phyloP scores from a whole-genome alignment of 2,329 filamentous ascomycete species.

The Emergomyces orientalis region DNA sequence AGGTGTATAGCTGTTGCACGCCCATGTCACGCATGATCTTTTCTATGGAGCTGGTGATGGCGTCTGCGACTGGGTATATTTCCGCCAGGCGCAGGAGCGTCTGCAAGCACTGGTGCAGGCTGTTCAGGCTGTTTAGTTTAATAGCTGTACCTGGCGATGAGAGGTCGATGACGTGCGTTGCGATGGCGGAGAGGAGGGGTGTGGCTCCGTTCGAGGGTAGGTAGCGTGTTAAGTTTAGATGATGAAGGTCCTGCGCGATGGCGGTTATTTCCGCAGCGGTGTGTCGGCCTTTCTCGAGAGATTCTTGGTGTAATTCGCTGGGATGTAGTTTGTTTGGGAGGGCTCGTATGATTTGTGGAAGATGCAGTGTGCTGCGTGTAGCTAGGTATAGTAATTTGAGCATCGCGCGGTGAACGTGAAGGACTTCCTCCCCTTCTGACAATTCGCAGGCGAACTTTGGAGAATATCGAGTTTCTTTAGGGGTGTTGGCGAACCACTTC shows the following conservation, averaged over 20 bases:
- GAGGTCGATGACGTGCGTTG: slow-evolving; percentile 86
- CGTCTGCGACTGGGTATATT: slow-evolving; percentile 85
- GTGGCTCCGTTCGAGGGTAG: slow-evolving; percentile 86
- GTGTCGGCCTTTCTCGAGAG: slow-evolving; percentile 69
- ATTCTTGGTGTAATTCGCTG: slow-evolving; percentile 69
- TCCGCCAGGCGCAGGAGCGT: slow-evolving; percentile 81
- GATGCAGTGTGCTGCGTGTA: slow-evolving; percentile 79
- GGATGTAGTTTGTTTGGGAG: slow-evolving; percentile 49
- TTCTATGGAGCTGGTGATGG: slow-evolving; percentile 85
- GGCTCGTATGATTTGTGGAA: slow-evolving; percentile 78
- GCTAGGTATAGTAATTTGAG: slow-evolving; percentile 92
- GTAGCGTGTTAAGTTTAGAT: slow-evolving; percentile 62
- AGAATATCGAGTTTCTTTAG: slow-evolving; percentile 60
- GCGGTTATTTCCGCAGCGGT: slow-evolving; percentile 78
- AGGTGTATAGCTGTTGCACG: slow-evolving; percentile 54
- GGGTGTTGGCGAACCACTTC: slow-evolving; percentile 65
- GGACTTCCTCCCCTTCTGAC: slow-evolving; percentile 35
- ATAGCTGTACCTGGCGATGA: slow-evolving; percentile 68
- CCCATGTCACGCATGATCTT: slow-evolving; percentile 80
- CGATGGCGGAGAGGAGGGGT: slow-evolving; percentile 81
- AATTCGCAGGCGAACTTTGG: slow-evolving; percentile 53
- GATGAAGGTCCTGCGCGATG: slow-evolving; percentile 68
- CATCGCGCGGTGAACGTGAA: slow-evolving; percentile 66
- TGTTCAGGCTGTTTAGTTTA: slow-evolving; percentile 62
- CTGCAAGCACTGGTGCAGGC: slow-evolving; percentile 85